Conservation (phyloP, 2,329 filamentous ascomycete species). For the Chrysoporthe deuterocubensis region DNA sequence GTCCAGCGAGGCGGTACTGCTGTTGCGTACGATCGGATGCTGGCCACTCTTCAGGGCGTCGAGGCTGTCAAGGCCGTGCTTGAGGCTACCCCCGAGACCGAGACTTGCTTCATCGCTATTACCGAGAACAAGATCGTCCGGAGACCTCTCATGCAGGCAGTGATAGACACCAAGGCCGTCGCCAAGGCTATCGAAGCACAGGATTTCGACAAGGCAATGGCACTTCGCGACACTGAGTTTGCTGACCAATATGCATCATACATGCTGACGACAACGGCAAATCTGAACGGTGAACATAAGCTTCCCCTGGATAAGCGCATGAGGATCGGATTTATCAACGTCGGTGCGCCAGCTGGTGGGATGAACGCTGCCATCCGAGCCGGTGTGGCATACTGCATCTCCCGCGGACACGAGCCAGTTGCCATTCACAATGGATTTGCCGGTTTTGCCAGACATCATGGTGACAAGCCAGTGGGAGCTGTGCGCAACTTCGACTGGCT, state of each 20-base stretch:
- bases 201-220: conserved; percentile 87
- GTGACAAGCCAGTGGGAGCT: conserved; percentile 77
- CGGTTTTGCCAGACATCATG: conserved; percentile 88
- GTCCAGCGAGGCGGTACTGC: conserved; percentile 95
- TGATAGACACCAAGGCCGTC: conserved; percentile 83
- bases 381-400: conserved; percentile 89
- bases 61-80: conserved; percentile 92
- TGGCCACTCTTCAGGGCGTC: conserved; percentile 90
- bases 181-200: conserved; percentile 80
- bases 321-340: conserved; percentile 94
- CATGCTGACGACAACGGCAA: conserved; percentile 84
- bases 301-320: conserved; percentile 80
- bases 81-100: conserved; percentile 84
- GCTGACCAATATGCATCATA: conserved; percentile 90
- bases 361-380: conserved; percentile 97
- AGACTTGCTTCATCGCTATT: conserved; percentile 93
- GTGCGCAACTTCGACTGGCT: conserved; percentile 90
- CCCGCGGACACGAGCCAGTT: conserved; percentile 87
- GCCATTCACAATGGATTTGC: conserved; percentile 98
- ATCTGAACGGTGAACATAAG: conserved; percentile 67
- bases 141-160: conserved; percentile 86
- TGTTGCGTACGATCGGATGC: conserved; percentile 91
- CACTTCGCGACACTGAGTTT: conserved; percentile 89
- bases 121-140: conserved; percentile 97
- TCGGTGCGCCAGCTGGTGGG: conserved; percentile 93